phyloP scores from a whole-genome alignment of 768 basidiomycete species.

The Hericium rajendrae region DNA sequence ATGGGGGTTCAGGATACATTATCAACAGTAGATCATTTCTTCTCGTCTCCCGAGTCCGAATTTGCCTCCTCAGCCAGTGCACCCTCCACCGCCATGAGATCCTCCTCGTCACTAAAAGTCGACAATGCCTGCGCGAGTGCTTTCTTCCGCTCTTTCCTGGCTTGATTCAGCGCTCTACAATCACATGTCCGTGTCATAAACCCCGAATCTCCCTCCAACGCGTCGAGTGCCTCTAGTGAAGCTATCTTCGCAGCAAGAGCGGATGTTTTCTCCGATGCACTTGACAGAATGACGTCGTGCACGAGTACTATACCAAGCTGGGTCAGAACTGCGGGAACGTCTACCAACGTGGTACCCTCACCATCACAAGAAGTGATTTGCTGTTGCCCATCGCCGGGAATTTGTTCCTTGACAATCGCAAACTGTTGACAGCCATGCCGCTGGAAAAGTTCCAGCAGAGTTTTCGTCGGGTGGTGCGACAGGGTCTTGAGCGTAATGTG shows the following conservation, averaged over 20 bases:
- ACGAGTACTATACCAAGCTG: conserved; percentile 44
- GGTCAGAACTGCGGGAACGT: background rate
- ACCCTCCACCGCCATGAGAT: conserved; percentile 5
- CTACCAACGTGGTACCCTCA: conserved; percentile 20
- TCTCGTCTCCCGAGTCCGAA: background rate
- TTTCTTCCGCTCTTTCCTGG: conserved; percentile 30
- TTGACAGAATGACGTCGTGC: conserved; percentile 56
- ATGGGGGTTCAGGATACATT: no score
- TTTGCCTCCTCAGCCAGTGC: background rate
- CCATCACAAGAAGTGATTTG: conserved; percentile 40
- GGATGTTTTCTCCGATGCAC: conserved; percentile 39
- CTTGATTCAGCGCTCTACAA: conserved; percentile 36
- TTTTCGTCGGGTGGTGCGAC: conserved; percentile 68
- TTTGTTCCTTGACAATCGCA: conserved; percentile 28
- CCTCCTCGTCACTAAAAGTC: conserved; percentile 16
- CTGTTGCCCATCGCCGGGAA: conserved; percentile 32
- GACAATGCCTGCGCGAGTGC: conserved; percentile 22
- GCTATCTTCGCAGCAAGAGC: conserved; percentile 50
- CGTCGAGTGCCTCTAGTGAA: conserved; percentile 58
- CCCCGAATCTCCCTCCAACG: conserved; percentile 51
- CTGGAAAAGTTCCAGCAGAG: conserved; percentile 65
- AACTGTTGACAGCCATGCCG: conserved; percentile 63
- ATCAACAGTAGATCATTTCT: background rate
- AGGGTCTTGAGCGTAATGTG: conserved; percentile 66
- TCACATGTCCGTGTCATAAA: conserved; percentile 60